phyloP scores from a whole-genome alignment of 2,329 filamentous ascomycete genomes.

The Fusarium setosum region DNA sequence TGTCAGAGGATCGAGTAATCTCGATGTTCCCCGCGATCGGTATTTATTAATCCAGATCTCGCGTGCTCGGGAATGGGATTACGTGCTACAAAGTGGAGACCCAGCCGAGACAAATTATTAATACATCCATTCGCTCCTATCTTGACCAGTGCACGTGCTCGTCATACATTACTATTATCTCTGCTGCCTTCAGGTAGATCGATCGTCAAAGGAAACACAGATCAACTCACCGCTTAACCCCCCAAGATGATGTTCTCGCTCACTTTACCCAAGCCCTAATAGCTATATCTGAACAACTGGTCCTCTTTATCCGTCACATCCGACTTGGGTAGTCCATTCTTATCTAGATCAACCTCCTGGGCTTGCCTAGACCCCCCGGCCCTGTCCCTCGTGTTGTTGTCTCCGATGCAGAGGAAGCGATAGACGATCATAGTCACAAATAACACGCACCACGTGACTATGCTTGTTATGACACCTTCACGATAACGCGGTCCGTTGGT shows the following conservation, averaged over 20 bases:
- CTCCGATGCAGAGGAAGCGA: neutral
- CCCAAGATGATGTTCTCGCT: too few species aligned
- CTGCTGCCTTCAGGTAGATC: too few species aligned
- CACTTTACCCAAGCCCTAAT: too few species aligned
- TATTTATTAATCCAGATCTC: slow-evolving; percentile 16
- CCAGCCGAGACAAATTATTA: neutral
- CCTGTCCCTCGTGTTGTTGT: neutral
- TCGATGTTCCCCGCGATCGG: slow-evolving; percentile 2
- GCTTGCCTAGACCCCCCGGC: neutral
- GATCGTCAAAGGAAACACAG: too few species aligned
- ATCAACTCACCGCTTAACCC: too few species aligned
- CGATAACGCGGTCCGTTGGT: slow-evolving; percentile 56
- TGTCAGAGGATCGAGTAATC: neutral
- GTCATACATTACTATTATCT: too few species aligned
- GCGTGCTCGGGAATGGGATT: slow-evolving; percentile 16
- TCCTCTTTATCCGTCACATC: neutral
- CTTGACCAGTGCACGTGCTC: neutral
- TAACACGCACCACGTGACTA: neutral
- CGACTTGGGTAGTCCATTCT: neutral
- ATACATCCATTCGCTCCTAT: neutral
- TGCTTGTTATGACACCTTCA: slow-evolving; percentile 55
- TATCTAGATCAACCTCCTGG: neutral
- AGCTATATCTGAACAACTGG: neutral
- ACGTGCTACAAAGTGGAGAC: slow-evolving; percentile 1
- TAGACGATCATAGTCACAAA: neutral